Base-by-base conservation (phyloP, 2,329 filamentous ascomycete genomes). In the Pseudovirgaria hyperparasitica region DNA sequence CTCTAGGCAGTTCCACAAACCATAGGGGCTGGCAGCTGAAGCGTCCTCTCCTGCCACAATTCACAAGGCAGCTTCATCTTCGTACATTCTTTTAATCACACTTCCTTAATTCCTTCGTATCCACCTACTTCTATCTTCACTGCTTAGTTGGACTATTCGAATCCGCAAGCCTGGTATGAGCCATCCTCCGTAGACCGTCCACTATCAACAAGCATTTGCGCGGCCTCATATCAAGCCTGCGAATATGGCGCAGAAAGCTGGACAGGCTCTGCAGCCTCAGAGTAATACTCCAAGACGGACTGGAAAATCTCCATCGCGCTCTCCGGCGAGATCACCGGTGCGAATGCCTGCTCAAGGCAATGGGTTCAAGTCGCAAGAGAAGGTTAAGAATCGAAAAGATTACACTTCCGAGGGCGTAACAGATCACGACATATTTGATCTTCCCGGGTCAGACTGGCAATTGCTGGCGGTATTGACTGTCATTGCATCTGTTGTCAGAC, bases 401-500 rank as follows among this genome's bases (percentile, higher is more conserved):
- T 86, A 82, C 60, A 70, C 74, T 30, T 85, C 80, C 2, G 73
- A 82, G 26, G 81, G 80, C 26, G 80, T 96, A 29, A 67, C 72
- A 39, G 82, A 98, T 62, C 77, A 94, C 60, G 85, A 96, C 63
- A 75, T 96, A 47, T 85, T 94, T 59, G 70, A 82, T 28, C 73
- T 98, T 13, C 82, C 86, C 19, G 59, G 69, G 31, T 77, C 75
- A 14, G 90, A 96, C 60, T 94, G 90, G 62, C 72, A 82, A 57
- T 57, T 82, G 36, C 67, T 92, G 53, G 60, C 72, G 12, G 58
- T 68, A 26, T 57, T 96, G 40, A 92, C 84, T 27, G 40, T 85
- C 11, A 44, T 94, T 37, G 82, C 81, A 26, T 68, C 78, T 29
- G 61, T 76, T 39, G 82, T 98, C 39, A 81, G 90, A 38, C 61